A percentile compares a stretch with the other conserved stretches of the same genome.
phyloP scores from a whole-genome alignment of 495 filamentous ascomycete species.

The Aspergillus sclerotiicarbonarius region DNA sequence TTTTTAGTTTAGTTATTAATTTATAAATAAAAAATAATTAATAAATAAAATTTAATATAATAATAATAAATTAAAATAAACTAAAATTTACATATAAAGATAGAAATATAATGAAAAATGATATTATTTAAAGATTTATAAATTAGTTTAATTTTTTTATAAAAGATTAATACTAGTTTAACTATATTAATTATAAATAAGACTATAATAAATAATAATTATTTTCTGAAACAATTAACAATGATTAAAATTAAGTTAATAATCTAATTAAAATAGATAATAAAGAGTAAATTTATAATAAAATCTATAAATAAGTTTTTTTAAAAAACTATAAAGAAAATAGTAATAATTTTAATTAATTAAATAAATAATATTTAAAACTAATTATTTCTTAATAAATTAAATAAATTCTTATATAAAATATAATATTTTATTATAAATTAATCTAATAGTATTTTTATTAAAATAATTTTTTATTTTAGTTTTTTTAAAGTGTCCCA shows the following conservation, averaged over 20 bases:
- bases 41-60: background rate
- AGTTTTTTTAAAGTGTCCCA: background rate
- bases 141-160: background rate
- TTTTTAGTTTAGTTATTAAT: background rate
- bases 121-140: background rate
- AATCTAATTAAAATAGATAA: background rate
- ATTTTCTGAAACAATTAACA: background rate
- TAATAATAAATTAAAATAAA: background rate
- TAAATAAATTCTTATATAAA: background rate
- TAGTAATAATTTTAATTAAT: background rate
- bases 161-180: background rate
- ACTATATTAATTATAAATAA: background rate
- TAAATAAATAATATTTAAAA: background rate
- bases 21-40: background rate
- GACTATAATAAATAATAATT: background rate
- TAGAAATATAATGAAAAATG: background rate
- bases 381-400: background rate
- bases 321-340: background rate
- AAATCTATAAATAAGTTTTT: background rate
- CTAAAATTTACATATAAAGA: background rate
- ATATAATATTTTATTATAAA: background rate
- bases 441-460: background rate
- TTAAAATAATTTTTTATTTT: background rate
- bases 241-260: background rate
- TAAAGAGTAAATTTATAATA: background rate